Base-by-base conservation (phyloP, 768 basidiomycete genomes). In the Cyclocybe cylindracea region DNA sequence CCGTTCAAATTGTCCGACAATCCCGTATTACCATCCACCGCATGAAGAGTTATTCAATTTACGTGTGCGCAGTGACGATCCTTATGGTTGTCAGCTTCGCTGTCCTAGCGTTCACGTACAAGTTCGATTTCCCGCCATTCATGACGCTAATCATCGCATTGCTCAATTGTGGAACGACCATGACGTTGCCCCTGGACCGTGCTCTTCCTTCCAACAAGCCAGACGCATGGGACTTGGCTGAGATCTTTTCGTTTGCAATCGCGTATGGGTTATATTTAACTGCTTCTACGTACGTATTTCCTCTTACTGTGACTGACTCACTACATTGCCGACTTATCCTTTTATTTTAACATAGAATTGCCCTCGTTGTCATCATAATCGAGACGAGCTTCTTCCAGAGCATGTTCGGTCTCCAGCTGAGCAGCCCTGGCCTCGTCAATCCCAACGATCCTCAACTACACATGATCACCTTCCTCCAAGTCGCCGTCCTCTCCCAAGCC, bases 1-100 rank as follows among this genome's bases (percentile, higher is more conserved):
- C 98, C 66, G 93, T 98, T 58, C 95, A 98, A 70, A 96, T 96
- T 70, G 97, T 98, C 70, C 91, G 94, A 59, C 93, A 94, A 54
- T 96, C 95, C 24, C 95, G 96, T 80, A 76, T 97, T 77, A 98
- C 98, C 74, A 98, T 98, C 90, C 96, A 98, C 67, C 91, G 96
- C 76, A 98, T 98, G 96, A 78, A 96, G 62, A 98, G 98, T 82
- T 98, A 98, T 75, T 89, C 96, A 47, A 96, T 98, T 77, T 94
- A 94, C 68, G 91, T 91, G 39, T 94, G 92, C 66, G 85, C 91
- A 38, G 93, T 96, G 64, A 98, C 95, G 56, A 97, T 97, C 74
- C 95, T 95, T 90, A 96, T 98, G 72, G 95, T 98, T 62, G 91
- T 97, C 62, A 94, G 91, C 73, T 98, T 98, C 76, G 87, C 94